Conservation (phyloP, 768 basidiomycete genomes). For the Hypholoma sublateritium region DNA sequence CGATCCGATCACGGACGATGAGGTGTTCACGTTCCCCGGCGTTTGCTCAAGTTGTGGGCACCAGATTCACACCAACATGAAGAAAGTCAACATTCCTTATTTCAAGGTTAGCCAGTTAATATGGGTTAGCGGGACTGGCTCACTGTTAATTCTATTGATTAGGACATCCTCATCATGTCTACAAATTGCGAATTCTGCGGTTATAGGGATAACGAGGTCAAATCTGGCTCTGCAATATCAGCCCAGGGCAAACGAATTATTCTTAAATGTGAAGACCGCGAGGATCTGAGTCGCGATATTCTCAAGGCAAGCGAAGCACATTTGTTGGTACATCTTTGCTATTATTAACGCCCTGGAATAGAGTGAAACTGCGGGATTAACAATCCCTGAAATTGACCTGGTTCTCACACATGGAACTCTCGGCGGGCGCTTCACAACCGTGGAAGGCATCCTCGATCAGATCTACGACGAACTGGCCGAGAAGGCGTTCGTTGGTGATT, state of each 20-base stretch:
- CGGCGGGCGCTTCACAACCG: conserved; percentile 95
- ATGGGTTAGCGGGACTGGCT: not conserved
- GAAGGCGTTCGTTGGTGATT: conserved; percentile 84
- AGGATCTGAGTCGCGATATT: conserved; percentile 91
- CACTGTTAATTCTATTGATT: not conserved
- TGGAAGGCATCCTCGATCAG: conserved; percentile 93
- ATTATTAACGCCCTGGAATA: conserved; percentile 25
- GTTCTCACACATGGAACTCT: conserved; percentile 90
- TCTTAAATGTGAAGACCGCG: conserved; percentile 86
- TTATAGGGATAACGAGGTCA: conserved; percentile 97
- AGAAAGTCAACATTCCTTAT: conserved; percentile 94
- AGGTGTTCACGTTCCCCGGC: conserved; percentile 87
- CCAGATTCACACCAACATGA: conserved; percentile 85
- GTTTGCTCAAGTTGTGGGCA: conserved; percentile 88
- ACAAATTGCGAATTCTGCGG: conserved; percentile 96
- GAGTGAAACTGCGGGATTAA: conserved; percentile 91
- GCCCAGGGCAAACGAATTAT: conserved; percentile 83
- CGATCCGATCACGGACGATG: conserved; percentile 61
- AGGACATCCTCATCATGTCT: conserved; percentile 98
- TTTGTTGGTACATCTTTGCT: not conserved
- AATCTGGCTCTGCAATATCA: conserved; percentile 89
- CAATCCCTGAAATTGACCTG: conserved; percentile 93
- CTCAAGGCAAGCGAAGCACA: conserved; percentile 67
- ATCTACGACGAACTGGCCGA: conserved; percentile 93
- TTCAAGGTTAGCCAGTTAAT: conserved; percentile 69